Conservation (phyloP, 2,329 filamentous ascomycete genomes). For the Coniella lustricola region DNA sequence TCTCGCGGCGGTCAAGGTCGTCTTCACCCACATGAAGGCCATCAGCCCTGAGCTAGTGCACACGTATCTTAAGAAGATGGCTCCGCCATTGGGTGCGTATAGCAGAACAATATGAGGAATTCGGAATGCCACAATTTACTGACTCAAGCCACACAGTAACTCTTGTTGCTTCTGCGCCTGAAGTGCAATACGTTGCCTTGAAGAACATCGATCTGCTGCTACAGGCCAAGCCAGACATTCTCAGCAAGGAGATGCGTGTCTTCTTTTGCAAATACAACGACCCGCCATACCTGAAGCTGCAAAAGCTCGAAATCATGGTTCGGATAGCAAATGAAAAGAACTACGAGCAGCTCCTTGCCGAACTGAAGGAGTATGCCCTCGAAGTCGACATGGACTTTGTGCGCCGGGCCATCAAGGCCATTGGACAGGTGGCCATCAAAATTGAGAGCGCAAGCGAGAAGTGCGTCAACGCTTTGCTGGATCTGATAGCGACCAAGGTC, state of each 20-base stretch:
- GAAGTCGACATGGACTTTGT: slow-evolving; percentile 99
- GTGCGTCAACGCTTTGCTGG: slow-evolving; percentile 87
- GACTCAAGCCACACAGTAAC: slow-evolving; percentile 55
- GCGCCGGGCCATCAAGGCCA: slow-evolving; percentile 85
- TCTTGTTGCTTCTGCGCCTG: slow-evolving; percentile 86
- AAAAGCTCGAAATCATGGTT: slow-evolving; percentile 99
- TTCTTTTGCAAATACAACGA: slow-evolving; percentile 99
- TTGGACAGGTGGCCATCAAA: slow-evolving; percentile 97
- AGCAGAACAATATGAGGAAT: not conserved
- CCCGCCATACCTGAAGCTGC: slow-evolving; percentile 91
- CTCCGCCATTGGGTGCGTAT: slow-evolving; percentile 73
- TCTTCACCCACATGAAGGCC: slow-evolving; percentile 91
- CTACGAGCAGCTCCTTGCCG: slow-evolving; percentile 86
- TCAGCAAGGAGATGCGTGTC: slow-evolving; percentile 94
- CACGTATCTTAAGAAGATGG: slow-evolving; percentile 97
- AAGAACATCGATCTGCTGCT: slow-evolving; percentile 93
- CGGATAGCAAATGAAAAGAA: slow-evolving; percentile 97
- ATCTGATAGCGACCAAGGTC: slow-evolving; percentile 94
- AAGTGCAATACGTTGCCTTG: slow-evolving; percentile 95
- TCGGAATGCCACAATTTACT: slow-evolving; percentile 9
- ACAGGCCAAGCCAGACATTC: slow-evolving; percentile 91
- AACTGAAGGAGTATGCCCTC: slow-evolving; percentile 93
- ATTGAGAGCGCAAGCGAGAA: slow-evolving; percentile 92
- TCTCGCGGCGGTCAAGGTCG: slow-evolving; percentile 92
- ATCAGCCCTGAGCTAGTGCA: slow-evolving; percentile 71